Conservation (phyloP, 768 basidiomycete species). For the Asterophora lycoperdoides region DNA sequence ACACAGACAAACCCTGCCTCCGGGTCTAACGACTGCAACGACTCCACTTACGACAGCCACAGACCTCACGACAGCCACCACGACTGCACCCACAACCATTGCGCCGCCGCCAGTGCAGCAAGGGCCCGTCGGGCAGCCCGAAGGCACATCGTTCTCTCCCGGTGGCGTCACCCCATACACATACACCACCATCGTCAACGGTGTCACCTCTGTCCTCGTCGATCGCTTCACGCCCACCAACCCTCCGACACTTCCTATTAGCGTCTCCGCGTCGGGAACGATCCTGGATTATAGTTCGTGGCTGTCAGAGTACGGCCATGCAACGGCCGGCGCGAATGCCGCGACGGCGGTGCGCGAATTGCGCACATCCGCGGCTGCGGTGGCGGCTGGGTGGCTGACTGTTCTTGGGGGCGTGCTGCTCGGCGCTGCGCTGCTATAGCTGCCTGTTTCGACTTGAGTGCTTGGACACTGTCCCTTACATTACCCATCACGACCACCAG, state of each 20-base stretch:
- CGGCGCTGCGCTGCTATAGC: not conserved
- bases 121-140: constrained; percentile 59
- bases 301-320: constrained; percentile 25
- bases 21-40: constrained; percentile 17
- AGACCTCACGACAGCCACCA: constrained; percentile 8
- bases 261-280: constrained; percentile 27
- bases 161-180: constrained; percentile 46
- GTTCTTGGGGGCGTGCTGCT: not conserved
- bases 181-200: constrained; percentile 45
- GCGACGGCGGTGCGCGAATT: not conserved
- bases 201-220: constrained; percentile 28
- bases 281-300: constrained; percentile 31
- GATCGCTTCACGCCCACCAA: constrained; percentile 41
- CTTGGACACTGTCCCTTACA: not conserved
- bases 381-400: not conserved
- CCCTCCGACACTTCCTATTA: constrained; percentile 24
- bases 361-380: not conserved
- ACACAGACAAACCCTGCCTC: constrained; percentile 21
- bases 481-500: not conserved
- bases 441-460: not conserved
- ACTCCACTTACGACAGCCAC: constrained; percentile 20
- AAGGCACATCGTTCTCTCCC: constrained; percentile 30
- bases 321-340: constrained; percentile 7
- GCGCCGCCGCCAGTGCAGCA: constrained; percentile 27
- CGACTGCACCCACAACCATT: constrained; percentile 15